phyloP scores from a whole-genome alignment of 495 filamentous ascomycete genomes.

The Neurospora sublineolata region DNA sequence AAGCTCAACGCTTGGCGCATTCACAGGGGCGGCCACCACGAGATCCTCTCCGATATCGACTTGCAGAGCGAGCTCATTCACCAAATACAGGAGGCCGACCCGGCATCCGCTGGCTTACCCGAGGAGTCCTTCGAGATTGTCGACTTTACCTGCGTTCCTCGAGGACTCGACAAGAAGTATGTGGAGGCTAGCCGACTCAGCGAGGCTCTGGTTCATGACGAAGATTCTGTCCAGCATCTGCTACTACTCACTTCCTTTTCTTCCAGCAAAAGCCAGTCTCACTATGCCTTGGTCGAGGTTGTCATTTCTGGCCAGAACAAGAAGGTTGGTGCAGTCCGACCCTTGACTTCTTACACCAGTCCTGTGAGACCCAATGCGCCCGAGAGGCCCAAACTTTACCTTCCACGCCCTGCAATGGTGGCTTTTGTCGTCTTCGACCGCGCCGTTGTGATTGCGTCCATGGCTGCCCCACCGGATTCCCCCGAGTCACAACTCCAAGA shows the following conservation, averaged over 20 bases:
- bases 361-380: conserved; percentile 26
- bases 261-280: conserved; percentile 19
- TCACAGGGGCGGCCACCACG: conserved; percentile 64
- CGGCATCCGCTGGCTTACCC: conserved; percentile 7
- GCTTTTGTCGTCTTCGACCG: conserved; percentile 75
- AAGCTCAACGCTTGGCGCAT: conserved; percentile 75
- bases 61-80: conserved; percentile 23
- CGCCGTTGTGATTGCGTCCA: conserved; percentile 64
- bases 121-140: conserved; percentile 36
- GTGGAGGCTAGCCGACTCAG: conserved; percentile 30
- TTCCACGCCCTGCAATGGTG: conserved; percentile 63
- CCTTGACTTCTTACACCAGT: conserved; percentile 50
- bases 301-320: conserved; percentile 24
- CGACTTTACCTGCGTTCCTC: conserved; percentile 37
- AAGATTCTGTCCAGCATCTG: conserved; percentile 32
- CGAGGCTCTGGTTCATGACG: conserved; percentile 26
- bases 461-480: conserved; percentile 45
- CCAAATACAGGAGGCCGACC: conserved; percentile 24
- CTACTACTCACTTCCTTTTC: conserved; percentile 28
- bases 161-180: conserved; percentile 29
- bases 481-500: conserved; percentile 59
- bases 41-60: conserved; percentile 38
- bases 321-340: conserved; percentile 44
- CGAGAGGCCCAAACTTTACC: conserved; percentile 55
- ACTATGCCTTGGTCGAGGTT: conserved; percentile 36